Evolutionary conservation across 163 green algal species (phyloP), one percentile per base, ranked within the genome.

Genomic region (Scenedesmus sp.): DNA sequence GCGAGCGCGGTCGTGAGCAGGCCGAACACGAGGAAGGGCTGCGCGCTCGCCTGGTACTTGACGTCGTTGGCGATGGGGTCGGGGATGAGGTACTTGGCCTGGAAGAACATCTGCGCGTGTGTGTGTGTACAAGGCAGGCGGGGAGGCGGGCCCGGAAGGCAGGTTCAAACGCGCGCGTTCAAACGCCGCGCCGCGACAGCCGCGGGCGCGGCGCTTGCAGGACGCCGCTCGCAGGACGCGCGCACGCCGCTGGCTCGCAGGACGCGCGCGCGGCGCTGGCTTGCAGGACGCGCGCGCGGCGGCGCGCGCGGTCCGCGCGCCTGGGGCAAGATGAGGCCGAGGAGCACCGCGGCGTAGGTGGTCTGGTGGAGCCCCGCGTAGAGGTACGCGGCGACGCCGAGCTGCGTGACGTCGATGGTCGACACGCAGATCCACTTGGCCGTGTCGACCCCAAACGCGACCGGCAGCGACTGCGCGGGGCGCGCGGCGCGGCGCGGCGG

Each of bases 1-100:
- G 92, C 93, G 75, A 99, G 87, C 3, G 92, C 96, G 39, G 95
- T 97, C 18, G 93, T 97, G 60, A 99, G 87, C 28, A 99, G 88
- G 39, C 96, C 96, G 84, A 99, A 98, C 6, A 99, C 95, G 1
- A 99, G 88, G 91, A 99, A 99, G 22, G 96, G 96, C 86, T 99
- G 95, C 50, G 93, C 94, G 29, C 62, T 86, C n/a, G 91, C 92
- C 88, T 98, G 95, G 87, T 99, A 99, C 87, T 97, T 96, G 67
- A 99, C 96, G 82, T 99, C 96, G 72, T 99, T 98, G 66, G 93
- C 92, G 74, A 99, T 93, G 36, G 96, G 95, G 85, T 99, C 96
- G 13, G 93, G 93, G 62, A 99, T 86, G 84, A 99, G 98, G 89
- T 95, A 98, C 88, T 95, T 96, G 83, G 91, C 66, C 78, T 99